Evolutionary conservation across 169 alveolate species (phyloP).

Genomic region (Plasmodium billcollinsi): DNA sequence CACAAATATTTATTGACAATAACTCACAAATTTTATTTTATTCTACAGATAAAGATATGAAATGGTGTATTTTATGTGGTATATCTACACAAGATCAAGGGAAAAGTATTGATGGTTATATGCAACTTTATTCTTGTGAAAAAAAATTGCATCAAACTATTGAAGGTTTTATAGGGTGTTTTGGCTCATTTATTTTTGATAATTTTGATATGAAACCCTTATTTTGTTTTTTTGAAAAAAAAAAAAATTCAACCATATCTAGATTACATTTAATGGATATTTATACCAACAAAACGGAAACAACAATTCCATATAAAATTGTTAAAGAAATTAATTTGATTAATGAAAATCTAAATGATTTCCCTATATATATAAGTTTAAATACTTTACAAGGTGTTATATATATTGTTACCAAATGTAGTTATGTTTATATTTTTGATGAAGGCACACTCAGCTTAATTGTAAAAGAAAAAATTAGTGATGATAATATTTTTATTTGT

Average conservation of each 20-base stretch:
- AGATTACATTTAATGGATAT: constrained; percentile 96
- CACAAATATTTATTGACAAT: constrained; percentile 89
- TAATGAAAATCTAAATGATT: constrained; percentile 79
- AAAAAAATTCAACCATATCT: constrained; percentile 88
- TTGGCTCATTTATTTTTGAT: constrained; percentile 91
- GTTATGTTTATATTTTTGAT: constrained; percentile 83
- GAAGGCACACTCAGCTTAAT: constrained; percentile 78
- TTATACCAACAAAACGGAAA: constrained; percentile 78
- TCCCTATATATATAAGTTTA: constrained; percentile 87
- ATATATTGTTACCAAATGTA: constrained; percentile 85
- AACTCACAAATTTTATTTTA: constrained; percentile 94
- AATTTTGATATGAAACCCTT: constrained; percentile 84
- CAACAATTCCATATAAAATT: constrained; percentile 81
- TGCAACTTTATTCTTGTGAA: constrained; percentile 95
- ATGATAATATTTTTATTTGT: constrained; percentile 73
- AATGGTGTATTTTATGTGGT: constrained; percentile 96
- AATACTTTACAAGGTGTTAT: constrained; percentile 89
- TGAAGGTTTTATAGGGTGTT: constrained; percentile 96
- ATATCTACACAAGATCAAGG: constrained; percentile 92
- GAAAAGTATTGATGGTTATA: constrained; percentile 93
- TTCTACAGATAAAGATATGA: constrained; percentile 89
- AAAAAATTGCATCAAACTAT: constrained; percentile 94
- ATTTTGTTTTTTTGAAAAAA: constrained; percentile 95
- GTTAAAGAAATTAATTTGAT: constrained; percentile 77
- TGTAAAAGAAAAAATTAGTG: constrained; percentile 71